phyloP scores from a whole-genome alignment of 768 basidiomycete genomes.

The Serendipita sp. region DNA sequence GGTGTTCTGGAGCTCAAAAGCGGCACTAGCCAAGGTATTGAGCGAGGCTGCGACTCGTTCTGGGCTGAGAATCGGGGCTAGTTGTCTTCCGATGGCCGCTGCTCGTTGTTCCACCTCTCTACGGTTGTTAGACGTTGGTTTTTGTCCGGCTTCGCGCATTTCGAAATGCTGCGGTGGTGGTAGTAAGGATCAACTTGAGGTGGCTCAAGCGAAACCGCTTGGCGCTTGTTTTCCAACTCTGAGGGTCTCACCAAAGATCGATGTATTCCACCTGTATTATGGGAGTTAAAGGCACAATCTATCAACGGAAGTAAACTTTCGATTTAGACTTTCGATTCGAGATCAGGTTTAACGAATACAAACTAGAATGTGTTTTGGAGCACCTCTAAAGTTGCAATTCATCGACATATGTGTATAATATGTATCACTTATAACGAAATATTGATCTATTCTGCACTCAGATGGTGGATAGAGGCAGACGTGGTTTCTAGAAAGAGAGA shows the following conservation, averaged over 20 bases:
- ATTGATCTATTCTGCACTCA: constrained; percentile 53
- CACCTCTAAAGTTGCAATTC: constrained; percentile 83
- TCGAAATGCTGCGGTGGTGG: too few relatives aligned
- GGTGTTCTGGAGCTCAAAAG: not conserved
- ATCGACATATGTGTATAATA: not conserved
- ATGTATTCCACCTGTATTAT: too few relatives aligned
- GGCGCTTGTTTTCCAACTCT: too few relatives aligned
- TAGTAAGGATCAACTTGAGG: too few relatives aligned
- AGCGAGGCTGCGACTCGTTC: not conserved
- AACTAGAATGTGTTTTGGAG: constrained; percentile 91
- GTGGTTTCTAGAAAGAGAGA: constrained; percentile 45
- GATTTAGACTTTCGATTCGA: too few relatives aligned
- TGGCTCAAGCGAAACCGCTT: too few relatives aligned
- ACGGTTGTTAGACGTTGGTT: not conserved
- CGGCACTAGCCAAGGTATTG: not conserved
- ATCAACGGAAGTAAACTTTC: too few relatives aligned
- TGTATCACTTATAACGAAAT: not conserved
- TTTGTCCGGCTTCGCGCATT: too few relatives aligned
- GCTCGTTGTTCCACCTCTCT: constrained; percentile 3
- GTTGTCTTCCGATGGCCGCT: not conserved
- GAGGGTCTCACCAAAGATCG: too few relatives aligned
- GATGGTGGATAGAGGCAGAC: constrained; percentile 89
- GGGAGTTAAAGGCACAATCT: too few relatives aligned
- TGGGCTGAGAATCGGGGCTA: not conserved
- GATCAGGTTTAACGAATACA: too few relatives aligned